Evolutionary conservation across 106 monocot genomes (phyloP), one percentile per base, ranked within the genome.

Genomic region (Gastrodia elata): DNA sequence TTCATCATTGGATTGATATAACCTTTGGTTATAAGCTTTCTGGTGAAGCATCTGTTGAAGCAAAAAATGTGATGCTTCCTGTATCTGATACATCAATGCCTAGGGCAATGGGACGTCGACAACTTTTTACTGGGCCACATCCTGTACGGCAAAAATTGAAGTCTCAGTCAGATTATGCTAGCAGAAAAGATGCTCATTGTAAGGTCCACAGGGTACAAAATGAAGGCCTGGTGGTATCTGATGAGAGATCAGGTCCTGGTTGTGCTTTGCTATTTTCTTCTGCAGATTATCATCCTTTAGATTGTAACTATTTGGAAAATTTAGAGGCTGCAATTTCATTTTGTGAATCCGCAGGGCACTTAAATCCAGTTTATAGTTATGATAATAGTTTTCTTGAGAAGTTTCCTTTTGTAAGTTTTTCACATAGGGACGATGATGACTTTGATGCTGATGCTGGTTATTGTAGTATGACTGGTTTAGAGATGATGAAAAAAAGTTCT

Each of bases 1-100:
- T 98, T 74, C 93, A 98, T 80, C 90, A 98, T 59, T 98, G 98
- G 98, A 98, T 98, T 71, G 98, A 98, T 71, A 91, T 98, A 69
- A 98, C 88, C 8, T 98, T 98, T 89, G 98, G 98, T 68, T 89
- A 88, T 76, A 98, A 93, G 64, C 84, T 98, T 65, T 91, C 86
- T 52, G 98, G 97, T 35, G 75, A 87, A 72, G 79, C 88, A 58
- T 84, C 98, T 78, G 65, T 93, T 79, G 43, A 61, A 41, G 98
- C 93, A 25, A 98, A 93, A 74, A 98, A 98, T 82, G 98, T 98
- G 25, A 91, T 93, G 90, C 69, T 98, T 78, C 88, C 91, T 20
- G 35, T 77, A 70, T 76, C 83, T 82, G 91, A 93, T 80, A 79
- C 81, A 52, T 83, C 80, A 74, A 67, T 41, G 42, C 93, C 88